Percentiles rank a stretch among this genome's conserved stretches.
phyloP scores from a whole-genome alignment of 306 rosid genomes.

The Casuarina cunninghamiana region DNA sequence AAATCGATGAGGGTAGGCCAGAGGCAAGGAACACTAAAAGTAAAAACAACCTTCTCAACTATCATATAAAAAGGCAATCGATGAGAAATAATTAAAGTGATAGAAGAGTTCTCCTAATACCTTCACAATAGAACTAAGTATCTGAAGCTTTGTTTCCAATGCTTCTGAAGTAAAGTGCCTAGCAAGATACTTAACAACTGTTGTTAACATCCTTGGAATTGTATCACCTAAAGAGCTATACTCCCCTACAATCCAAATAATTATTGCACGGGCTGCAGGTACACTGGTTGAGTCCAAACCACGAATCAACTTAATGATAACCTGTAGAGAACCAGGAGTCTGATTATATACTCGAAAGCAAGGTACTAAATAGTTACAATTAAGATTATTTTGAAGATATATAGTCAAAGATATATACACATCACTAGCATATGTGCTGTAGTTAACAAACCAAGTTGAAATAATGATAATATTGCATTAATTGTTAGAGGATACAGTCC shows the following conservation, averaged over 20 bases:
- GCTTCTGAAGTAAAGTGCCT: conserved; percentile 84
- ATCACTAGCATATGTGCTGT: conserved; percentile 2
- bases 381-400: conserved; percentile 5
- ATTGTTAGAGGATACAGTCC: not conserved
- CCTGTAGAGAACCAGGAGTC: conserved; percentile 47
- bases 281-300: conserved; percentile 77
- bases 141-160: conserved; percentile 85
- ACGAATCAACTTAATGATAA: conserved; percentile 73
- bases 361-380: conserved; percentile 20
- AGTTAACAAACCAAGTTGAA: not conserved
- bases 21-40: not conserved
- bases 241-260: conserved; percentile 97
- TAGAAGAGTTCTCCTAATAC: conserved; percentile 37
- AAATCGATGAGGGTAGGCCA: not conserved
- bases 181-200: conserved; percentile 82
- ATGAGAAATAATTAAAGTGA: not conserved
- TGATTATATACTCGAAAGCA: conserved; percentile 22
- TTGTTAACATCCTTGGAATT: conserved; percentile 73
- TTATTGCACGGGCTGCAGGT: conserved; percentile 84
- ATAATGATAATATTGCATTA: not conserved
- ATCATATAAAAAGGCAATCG: conserved; percentile 9
- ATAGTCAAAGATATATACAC: conserved; percentile 2
- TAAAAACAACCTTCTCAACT: not conserved
- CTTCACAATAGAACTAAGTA: conserved; percentile 77
- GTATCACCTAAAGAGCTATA: conserved; percentile 77